phyloP scores from a whole-genome alignment of 768 basidiomycete species.

The Suillus plorans region DNA sequence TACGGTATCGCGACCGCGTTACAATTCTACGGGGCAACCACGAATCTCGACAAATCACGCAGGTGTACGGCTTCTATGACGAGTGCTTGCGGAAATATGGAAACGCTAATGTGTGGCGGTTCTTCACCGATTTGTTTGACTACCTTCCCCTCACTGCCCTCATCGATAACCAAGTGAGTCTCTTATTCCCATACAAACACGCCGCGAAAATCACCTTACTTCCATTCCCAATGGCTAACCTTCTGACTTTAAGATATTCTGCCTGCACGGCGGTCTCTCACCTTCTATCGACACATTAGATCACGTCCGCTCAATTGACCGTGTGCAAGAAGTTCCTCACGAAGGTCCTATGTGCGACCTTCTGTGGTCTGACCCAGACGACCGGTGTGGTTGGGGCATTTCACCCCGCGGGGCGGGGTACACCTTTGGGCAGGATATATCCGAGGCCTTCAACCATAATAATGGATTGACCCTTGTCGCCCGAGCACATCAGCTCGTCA shows the following conservation, averaged over 20 bases:
- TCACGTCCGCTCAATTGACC: slow-evolving; percentile 98
- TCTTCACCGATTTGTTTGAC: slow-evolving; percentile 98
- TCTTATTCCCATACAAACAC: slow-evolving; percentile 1
- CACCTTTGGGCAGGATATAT: slow-evolving; percentile 99
- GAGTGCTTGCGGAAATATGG: slow-evolving; percentile 99
- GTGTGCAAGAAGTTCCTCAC: slow-evolving; percentile 98
- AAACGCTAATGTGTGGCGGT: slow-evolving; percentile 99
- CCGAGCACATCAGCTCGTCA: slow-evolving; percentile 91
- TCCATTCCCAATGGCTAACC: slow-evolving; percentile 4
- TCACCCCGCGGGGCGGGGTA: slow-evolving; percentile 98
- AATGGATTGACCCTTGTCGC: slow-evolving; percentile 96
- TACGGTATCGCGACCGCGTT: slow-evolving; percentile 97
- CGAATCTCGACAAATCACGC: slow-evolving; percentile 99
- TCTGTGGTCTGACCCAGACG: slow-evolving; percentile 99
- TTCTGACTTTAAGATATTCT: slow-evolving; percentile 77
- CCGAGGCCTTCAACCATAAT: slow-evolving; percentile 99
- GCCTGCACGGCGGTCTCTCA: slow-evolving; percentile 94
- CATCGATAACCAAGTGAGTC: slow-evolving; percentile 97
- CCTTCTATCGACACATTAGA: slow-evolving; percentile 99
- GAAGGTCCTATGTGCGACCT: slow-evolving; percentile 99
- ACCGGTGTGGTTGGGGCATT: slow-evolving; percentile 99
- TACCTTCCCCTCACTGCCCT: slow-evolving; percentile 95
- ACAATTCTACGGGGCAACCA: slow-evolving; percentile 98
- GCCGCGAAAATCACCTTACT: not conserved
- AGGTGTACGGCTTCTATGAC: slow-evolving; percentile 99